Base-by-base conservation (phyloP, 768 basidiomycete genomes). In the Boletales sp. region DNA sequence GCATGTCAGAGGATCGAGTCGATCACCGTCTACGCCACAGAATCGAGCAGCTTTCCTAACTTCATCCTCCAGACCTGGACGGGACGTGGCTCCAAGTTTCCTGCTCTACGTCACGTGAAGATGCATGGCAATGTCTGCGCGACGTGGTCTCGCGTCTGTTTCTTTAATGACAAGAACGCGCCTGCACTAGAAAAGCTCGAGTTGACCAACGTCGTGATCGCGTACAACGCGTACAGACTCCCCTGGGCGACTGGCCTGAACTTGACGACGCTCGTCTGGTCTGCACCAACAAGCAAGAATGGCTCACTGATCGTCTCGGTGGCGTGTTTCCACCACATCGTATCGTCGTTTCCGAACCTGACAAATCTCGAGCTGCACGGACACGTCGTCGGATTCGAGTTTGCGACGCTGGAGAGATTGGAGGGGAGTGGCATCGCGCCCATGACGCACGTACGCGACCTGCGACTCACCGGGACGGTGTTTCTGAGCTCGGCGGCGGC, bases 211-310 rank as follows among this genome's bases (percentile, higher is more conserved):
- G 45, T 60, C 29, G 52, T 49, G 29, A 43, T 62, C n/a, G 43
- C 57, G 19, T 35, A 47, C 30, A 8, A 55, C 18, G 24, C 31
- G 11, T 24, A 30, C 32, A 47, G 41, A 19, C 50, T 56, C 5
- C 34, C 50, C 1, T 62, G 49, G 54, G 61, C 48, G 17, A 34
- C 24, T 4, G 48, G 57, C 7, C 24, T 41, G 29, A 60, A 53
- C 34, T 31, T 62, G 29, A 62, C 60, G 17, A 62, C 52, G n/a
- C 57, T 62, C 15, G 61, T 63, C 9, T 62, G 61, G 57, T 29
- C 50, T 5, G 57, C 61, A 9, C 52, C 61, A 3, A 13, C 8
- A 2, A 43, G 48, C 34, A 30, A 40, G 3, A 24, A 40, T 2
- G 52, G 52, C 8, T 52, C 61, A 19, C 47, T 60, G 15, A 17